phyloP scores from a whole-genome alignment of 2,329 filamentous ascomycete species.

The Hymenoscyphus linearis region DNA sequence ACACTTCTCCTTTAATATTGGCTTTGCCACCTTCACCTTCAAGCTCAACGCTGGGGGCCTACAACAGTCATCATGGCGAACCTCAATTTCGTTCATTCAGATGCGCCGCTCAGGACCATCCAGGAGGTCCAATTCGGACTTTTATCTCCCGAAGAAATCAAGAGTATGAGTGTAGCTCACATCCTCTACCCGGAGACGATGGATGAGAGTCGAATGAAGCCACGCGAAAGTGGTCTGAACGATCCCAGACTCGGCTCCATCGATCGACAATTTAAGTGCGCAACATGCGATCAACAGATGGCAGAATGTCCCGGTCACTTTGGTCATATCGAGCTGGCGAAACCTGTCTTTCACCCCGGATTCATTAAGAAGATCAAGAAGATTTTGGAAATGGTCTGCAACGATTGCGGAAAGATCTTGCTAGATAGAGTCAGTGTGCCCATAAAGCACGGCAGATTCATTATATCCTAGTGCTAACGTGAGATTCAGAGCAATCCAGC shows the following conservation, averaged over 20 bases:
- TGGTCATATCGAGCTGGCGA: conserved; percentile 95
- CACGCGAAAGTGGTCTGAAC: conserved; percentile 86
- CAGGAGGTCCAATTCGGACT: conserved; percentile 99
- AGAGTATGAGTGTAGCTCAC: conserved; percentile 95
- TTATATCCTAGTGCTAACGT: conserved; percentile 56
- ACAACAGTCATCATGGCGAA: conserved; percentile 69
- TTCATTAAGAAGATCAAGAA: conserved; percentile 99
- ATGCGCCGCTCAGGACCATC: conserved; percentile 93
- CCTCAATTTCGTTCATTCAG: conserved; percentile 83
- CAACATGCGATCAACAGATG: conserved; percentile 93
- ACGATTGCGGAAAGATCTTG: conserved; percentile 97
- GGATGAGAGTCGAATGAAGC: conserved; percentile 90
- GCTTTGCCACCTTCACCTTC: conserved; percentile 10
- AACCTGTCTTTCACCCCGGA: conserved; percentile 89
- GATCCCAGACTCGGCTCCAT: conserved; percentile 95
- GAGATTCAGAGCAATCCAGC: conserved; percentile 70
- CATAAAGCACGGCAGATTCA: conserved; percentile 48
- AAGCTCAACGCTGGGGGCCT: conserved; percentile 3
- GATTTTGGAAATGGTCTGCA: conserved; percentile 96
- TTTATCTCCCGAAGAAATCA: conserved; percentile 96
- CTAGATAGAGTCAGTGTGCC: conserved; percentile 92
- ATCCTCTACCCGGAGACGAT: conserved; percentile 99
- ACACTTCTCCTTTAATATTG: conserved; percentile 14
- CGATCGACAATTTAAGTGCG: conserved; percentile 91
- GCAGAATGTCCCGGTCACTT: conserved; percentile 96